Evolutionary conservation across 1,284 basidiomycete genomes (phyloP), one percentile per base, ranked within the genome.

Genomic region (Neonothopanus nambi): DNA sequence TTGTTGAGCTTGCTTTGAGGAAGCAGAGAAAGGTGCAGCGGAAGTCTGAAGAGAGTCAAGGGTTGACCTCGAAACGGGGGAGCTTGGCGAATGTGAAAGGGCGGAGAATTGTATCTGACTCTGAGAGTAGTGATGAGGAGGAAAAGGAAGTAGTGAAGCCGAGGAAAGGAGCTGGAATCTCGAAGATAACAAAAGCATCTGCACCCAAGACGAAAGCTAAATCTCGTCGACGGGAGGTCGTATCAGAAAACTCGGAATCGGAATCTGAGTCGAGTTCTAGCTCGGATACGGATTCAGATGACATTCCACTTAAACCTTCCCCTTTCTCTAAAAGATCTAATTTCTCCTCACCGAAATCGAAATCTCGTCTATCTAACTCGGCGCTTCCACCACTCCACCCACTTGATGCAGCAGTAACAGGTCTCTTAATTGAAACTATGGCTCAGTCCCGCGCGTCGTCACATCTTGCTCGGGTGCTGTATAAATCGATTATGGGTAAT

Each of bases 341-440:
- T n/a, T n/a, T n/a, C n/a, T n/a, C 38, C 3, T n/a, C 6, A 11
- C 38, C 38, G 17, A 40, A n/a, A 40, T 3, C 48, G 23, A 28
- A 35, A 24, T 20, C n/a, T 38, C 35, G 8, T 17, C 13, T 12
- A 15, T 36, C 38, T 8, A 42, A n/a, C 38, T 33, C 15, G 13
- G 12, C 36, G 20, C 28, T 41, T 39, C 37, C 58, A 21, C 42
- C 49, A 13, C 48, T 42, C 21, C 42, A 61, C 20, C 64, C 67
- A 15, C 58, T 69, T 13, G 69, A 76, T 52, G 62, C 67, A 0
- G 79, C 81, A 48, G 64, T 85, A 13, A 74, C 73, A 44, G 87
- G 88, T 3, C 78, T 87, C 74, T 69, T 90, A 6, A 80, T 90
- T 59, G 87, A 89, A 70, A 77, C 79, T n/a, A 76, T 90, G 65